These are phyloP conservation scores for Panellus pusillus DNA, from an alignment of 768 basidiomycete species.

Conservation along the genomic window DNA sequence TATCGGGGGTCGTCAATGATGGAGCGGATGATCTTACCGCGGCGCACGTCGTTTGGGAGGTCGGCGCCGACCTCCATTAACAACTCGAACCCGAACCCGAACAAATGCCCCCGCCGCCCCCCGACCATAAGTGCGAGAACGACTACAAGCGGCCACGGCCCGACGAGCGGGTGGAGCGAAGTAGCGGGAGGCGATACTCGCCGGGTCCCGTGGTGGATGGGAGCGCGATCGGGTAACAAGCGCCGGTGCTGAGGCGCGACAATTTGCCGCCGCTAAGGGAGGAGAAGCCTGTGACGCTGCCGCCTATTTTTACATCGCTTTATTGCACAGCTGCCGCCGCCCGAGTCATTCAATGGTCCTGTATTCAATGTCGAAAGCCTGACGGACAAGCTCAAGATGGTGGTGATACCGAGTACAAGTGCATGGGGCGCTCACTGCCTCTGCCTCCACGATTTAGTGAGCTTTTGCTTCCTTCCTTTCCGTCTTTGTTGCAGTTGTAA, in stretches of 20 bases:
- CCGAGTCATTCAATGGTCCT: slow-evolving; percentile 79
- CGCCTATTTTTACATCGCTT: slow-evolving; percentile 76
- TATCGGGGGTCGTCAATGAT: slow-evolving; percentile 93
- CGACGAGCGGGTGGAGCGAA: slow-evolving; percentile 36
- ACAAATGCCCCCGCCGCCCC: slow-evolving; percentile 31
- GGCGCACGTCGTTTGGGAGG: slow-evolving; percentile 77
- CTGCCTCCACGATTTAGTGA: slow-evolving; percentile 51
- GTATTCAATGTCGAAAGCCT: slow-evolving; percentile 89
- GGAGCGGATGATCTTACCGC: slow-evolving; percentile 86
- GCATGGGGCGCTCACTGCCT: slow-evolving; percentile 56
- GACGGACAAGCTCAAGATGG: slow-evolving; percentile 80
- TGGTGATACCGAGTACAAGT: slow-evolving; percentile 68
- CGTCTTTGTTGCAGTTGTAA: slow-evolving; percentile 3
- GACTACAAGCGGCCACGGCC: slow-evolving; percentile 33
- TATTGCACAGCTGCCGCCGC: slow-evolving; percentile 72
- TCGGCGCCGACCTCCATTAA: slow-evolving; percentile 94
- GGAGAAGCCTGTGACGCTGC: slow-evolving; percentile 41
- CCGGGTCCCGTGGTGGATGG: slow-evolving; percentile 23
- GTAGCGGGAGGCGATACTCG: slow-evolving; percentile 38
- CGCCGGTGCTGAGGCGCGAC: slow-evolving; percentile 18
- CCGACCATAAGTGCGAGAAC: slow-evolving; percentile 39
- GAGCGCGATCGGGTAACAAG: slow-evolving; percentile 43
- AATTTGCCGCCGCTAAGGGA: slow-evolving; percentile 41
- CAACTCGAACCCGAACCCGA: background rate
- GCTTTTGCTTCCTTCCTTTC: slow-evolving; percentile 15